phyloP scores from a whole-genome alignment of 2,329 filamentous ascomycete genomes.

The Tolypocladium guangdongense region DNA sequence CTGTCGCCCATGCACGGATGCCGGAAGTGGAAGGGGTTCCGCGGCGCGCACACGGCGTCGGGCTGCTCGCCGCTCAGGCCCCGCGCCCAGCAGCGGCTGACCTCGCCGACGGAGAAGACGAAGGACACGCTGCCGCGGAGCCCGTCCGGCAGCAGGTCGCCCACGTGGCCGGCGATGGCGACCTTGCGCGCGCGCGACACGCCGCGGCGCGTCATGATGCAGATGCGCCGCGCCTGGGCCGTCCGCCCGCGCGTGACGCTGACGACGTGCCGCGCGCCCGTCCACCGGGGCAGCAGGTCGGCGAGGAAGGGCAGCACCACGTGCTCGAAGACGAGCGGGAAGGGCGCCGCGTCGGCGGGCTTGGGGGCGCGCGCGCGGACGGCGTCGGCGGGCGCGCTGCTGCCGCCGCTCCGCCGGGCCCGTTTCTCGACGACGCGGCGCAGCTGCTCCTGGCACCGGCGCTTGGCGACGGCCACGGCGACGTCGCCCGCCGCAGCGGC shows the following conservation, averaged over 20 bases:
- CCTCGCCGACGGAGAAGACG: constrained; percentile 25
- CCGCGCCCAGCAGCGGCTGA: constrained; percentile 27
- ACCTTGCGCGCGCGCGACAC: constrained; percentile 26
- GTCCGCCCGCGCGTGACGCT: constrained; percentile 25
- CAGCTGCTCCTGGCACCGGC: constrained; percentile 24
- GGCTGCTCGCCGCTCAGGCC: constrained; percentile 24
- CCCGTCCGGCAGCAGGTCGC: constrained; percentile 27
- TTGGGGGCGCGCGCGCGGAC: constrained; percentile 15
- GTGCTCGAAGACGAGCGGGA: constrained; percentile 32
- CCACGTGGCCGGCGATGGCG: constrained; percentile 27
- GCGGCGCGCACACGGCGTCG: constrained; percentile 28
- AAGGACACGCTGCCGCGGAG: constrained; percentile 21
- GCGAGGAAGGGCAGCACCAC: constrained; percentile 30
- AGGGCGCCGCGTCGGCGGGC: constrained; percentile 22
- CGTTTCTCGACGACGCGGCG: constrained; percentile 22
- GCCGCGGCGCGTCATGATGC: constrained; percentile 25
- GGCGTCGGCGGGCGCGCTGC: constrained; percentile 15
- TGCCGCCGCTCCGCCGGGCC: constrained; percentile 16
- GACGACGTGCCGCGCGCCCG: constrained; percentile 27
- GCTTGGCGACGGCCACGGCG: constrained; percentile 21
- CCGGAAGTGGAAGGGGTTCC: constrained; percentile 31
- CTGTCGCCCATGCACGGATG: constrained; percentile 35
- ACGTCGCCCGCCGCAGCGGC: no score
- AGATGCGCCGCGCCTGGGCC: constrained; percentile 23
- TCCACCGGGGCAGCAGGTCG: constrained; percentile 30